Evolutionary conservation across 805 yeast species (phyloP), one percentile per base, ranked within the genome.

Genomic region (Teunomyces funiuensis): DNA sequence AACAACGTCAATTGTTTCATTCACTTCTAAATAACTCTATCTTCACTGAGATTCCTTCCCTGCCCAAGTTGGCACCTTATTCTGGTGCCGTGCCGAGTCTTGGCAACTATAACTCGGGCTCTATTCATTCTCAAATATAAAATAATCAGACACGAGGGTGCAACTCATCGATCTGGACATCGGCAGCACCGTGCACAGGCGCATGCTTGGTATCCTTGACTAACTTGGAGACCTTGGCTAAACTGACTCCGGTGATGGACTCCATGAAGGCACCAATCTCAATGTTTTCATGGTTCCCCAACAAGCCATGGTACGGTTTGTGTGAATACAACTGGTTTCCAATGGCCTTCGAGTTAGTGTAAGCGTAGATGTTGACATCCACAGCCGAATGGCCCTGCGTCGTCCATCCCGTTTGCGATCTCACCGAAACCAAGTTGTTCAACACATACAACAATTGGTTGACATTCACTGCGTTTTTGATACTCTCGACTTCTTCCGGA

Each of bases 351-450:
- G 74, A 78, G 52, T 83, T 83, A 23, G 89, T 76, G 58, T 83
- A 76, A 0, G 85, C 96, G 59, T 90, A 90, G 37, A 91, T 85
- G 56, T 91, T 90, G 27, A 90, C 96, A 63, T 90, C 98, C 11
- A 90, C 97, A 0, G 96, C 97, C 15, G 95, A 83, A 62, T 90
- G 98, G 22, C 97, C 98, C 55, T 88, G 95, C 0, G 97, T 90
- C 7, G 95, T 75, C 96, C 97, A 90, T n/a, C 97, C 97, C 13
- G 88, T 79, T 61, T 85, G 85, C 0, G 97, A 88, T 49, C 96
- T 78, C n/a, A 65, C 55, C 0, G 95, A 85, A 8, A 88, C 76
- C 76, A 90, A 76, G 41, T 81, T 73, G 55, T 86, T 84, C 42
- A 88, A 61, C 28, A 72, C 65, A 45, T 80, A 80, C 17, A 79